Evolutionary conservation across 805 yeast genomes (phyloP), one percentile per base, ranked within the genome.

Genomic region (Barnettozyma populi): DNA sequence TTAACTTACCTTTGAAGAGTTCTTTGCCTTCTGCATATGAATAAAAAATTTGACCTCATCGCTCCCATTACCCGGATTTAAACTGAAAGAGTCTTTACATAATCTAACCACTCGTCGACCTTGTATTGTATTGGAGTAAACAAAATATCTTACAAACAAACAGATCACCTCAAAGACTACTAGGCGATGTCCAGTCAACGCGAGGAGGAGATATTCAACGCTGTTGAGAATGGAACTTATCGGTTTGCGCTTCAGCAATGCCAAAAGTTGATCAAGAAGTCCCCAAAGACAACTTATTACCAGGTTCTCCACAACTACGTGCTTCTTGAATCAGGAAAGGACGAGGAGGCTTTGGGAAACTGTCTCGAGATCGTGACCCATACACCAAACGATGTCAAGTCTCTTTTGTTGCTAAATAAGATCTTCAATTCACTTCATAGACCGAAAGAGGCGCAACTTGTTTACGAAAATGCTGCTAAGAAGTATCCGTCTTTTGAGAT

Each of bases 381-480:
- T 47, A 62, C 60, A 1, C 85, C 86, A 2, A 76, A 73, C 53
- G 90, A 85, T 54, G 70, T 75, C 0, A 68, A 72, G 31, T 67
- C 88, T 0, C 61, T 85, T 46, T 69, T 68, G 8, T 48, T 80
- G 5, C 62, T 84, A 41, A 71, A 70, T 43, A 66, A 65, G 1
- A 70, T 79, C 23, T 80, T 77, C 57, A 53, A 63, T 4, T 61
- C 66, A 16, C 60, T 68, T n/a, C 71, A 69, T 1, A 60, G 55
- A 35, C 60, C 60, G 13, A 63, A 61, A 0, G 79, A 77, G 46
- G 74, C 79, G 3, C 56, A 67, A 18, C 71, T 67, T 42, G 72
- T 79, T 0, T 83, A 75, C 57, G 89, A 82, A 51, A 74, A 69
- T 46, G 81, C 82, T 2, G 72, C 76, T 38, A 75, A 76, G 58